Base-by-base conservation (phyloP, 1,284 basidiomycete genomes). In the Anthracocystis walkeri region DNA sequence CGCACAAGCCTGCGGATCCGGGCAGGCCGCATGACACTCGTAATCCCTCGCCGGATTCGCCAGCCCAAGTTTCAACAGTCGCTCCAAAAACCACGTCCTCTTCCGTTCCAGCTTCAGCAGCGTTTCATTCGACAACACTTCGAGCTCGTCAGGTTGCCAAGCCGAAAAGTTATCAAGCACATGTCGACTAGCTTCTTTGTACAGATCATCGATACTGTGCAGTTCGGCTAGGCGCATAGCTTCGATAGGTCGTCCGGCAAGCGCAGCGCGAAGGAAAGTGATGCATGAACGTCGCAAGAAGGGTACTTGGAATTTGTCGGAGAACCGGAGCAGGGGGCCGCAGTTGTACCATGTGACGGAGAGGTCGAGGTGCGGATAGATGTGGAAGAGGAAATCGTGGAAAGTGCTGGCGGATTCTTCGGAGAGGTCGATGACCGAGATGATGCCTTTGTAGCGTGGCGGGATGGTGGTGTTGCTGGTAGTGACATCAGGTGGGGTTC, bases 11-110 rank as follows among this genome's bases (percentile, higher is more conserved):
- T 88, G 62, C 1, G 93, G 87, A 75, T 97, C 94, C 3, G 93
- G 92, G 83, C 95, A 97, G 16, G 92, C 91, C 0, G 89, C 82
- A 66, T 92, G 54, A 35, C 76, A 88, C 90, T 79, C 84, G 92
- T 94, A 95, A 81, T 97, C 95, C 83, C 95, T 93, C 40, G 91
- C 90, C 29, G 95, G 89, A 77, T 92, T 90, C 1, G 92, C 91
- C 27, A 94, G 87, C 2, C 94, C 93, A 4, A 97, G 90, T 85
- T 97, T 97, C 70, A 97, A 88, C 16, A 97, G 90, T 12, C 95
- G 90, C 84, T 97, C 95, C 35, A 97, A 56, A 38, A 81, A 81
- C 79, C 79, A 81, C 11, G 76, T 77, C 5, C 79, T 50, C 42
- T 78, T 80, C 20, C 79, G 46, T 44, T 81, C 79, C n/a, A 81